Base-by-base conservation (phyloP, 768 basidiomycete species). In the Roridomyces roridus region DNA sequence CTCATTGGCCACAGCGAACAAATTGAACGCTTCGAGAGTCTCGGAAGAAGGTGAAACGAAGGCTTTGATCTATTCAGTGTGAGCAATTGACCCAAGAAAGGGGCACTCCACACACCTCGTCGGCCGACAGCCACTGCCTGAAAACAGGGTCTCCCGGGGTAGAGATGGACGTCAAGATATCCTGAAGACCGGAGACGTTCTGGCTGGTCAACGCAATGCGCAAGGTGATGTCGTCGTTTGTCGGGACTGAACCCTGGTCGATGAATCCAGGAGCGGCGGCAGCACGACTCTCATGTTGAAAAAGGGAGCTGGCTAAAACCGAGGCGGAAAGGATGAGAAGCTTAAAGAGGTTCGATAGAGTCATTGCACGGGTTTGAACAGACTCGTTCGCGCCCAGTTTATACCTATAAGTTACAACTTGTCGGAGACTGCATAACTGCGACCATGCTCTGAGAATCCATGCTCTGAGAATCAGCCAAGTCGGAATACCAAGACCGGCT, bases 161-260 rank as follows among this genome's bases (percentile, higher is more conserved):
- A 18, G 48, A 57, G 20, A 51, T 51, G 47, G 41, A 42, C 28
- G 40, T 14, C 7, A 51, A 49, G 20, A 36, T 56, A 34, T 49
- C 55, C 42, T 57, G 47, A 20, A 57, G 35, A 39, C 56, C 56
- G 23, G 17, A 37, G 49, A 57, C 40, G 41, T 57, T 51, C 34
- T 57, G 45, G 34, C 48, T 42, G 28, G 56, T 28, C 48, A 57
- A 46, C 23, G 41, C 56, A 44, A 57, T 45, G 23, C 48, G 40
- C 34, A 57, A 43, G 26, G 48, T 57, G 37, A 57, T 36, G 12
- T 49, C 42, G 35, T 44, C 56, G 40, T 28, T 45, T 31, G 24
- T 20, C 8, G 48, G 48, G 31, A 43, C 56, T 35, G 48, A 24
- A 34, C 56, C 56, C 34, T 44, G 40, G 31, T 34, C 41, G 20